Conservation (phyloP, 2,329 filamentous ascomycete species). For the Elsinoe perseae region DNA sequence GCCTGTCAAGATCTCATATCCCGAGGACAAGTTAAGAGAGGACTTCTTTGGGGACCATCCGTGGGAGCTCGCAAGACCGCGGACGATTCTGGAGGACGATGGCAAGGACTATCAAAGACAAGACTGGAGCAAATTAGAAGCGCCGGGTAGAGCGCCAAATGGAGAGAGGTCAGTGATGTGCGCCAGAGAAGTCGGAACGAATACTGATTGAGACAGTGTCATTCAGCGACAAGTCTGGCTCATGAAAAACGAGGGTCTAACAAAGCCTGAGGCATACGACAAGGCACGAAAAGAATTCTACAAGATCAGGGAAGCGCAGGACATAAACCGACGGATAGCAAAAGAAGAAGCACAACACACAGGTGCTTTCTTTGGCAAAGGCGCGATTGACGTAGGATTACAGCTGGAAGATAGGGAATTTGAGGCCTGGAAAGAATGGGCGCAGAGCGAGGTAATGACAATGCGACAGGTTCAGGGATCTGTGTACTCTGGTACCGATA, state of each 20-base stretch:
- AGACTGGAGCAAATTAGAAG: slow-evolving; percentile 71
- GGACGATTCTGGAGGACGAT: slow-evolving; percentile 74
- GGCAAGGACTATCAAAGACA: slow-evolving; percentile 69
- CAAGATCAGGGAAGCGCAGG: slow-evolving; percentile 67
- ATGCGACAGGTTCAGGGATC: slow-evolving; percentile 42
- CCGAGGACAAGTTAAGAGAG: slow-evolving; percentile 72
- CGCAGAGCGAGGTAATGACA: slow-evolving; percentile 46
- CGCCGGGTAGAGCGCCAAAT: slow-evolving; percentile 66
- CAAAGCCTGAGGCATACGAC: slow-evolving; percentile 67
- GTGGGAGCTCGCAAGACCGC: slow-evolving; percentile 88
- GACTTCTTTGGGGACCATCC: slow-evolving; percentile 91
- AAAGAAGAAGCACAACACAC: slow-evolving; percentile 78
- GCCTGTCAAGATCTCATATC: slow-evolving; percentile 68
- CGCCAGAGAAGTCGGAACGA: not conserved
- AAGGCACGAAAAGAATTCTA: slow-evolving; percentile 86
- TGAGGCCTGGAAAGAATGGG: slow-evolving; percentile 82
- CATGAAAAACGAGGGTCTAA: slow-evolving; percentile 45
- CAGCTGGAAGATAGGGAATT: slow-evolving; percentile 70
- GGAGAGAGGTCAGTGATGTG: slow-evolving; percentile 63
- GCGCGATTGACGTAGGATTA: slow-evolving; percentile 67
- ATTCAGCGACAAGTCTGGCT: slow-evolving; percentile 86
- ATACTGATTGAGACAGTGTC: slow-evolving; percentile 52
- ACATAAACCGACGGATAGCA: slow-evolving; percentile 74
- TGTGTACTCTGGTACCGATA: slow-evolving; percentile 34
- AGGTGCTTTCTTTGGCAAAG: slow-evolving; percentile 82